Evolutionary conservation across 2,329 filamentous ascomycete species (phyloP).

Genomic region (Fusarium ramigenum): DNA sequence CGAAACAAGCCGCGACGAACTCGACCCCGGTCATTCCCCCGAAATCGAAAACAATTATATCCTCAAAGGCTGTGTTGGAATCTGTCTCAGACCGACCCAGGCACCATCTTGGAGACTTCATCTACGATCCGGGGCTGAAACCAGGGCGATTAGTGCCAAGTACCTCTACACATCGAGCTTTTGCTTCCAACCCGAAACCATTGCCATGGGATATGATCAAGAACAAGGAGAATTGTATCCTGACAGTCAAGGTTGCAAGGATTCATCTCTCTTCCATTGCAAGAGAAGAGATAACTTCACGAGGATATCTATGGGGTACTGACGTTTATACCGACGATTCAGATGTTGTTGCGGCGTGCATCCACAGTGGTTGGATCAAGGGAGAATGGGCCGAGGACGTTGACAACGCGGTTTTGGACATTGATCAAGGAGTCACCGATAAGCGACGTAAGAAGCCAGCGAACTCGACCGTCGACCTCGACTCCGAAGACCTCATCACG

Average conservation of each 20-base stretch:
- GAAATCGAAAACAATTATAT: slow-evolving; percentile 72
- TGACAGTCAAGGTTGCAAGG: slow-evolving; percentile 87
- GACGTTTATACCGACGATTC: slow-evolving; percentile 97
- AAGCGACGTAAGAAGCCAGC: slow-evolving; percentile 48
- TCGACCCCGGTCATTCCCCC: slow-evolving; percentile 54
- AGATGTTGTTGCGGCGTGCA: slow-evolving; percentile 89
- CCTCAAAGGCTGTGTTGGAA: slow-evolving; percentile 75
- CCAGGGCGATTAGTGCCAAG: slow-evolving; percentile 58
- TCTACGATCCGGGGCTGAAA: slow-evolving; percentile 78
- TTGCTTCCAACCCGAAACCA: slow-evolving; percentile 70
- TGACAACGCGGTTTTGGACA: slow-evolving; percentile 72
- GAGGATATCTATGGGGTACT: slow-evolving; percentile 88
- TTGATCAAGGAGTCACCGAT: slow-evolving; percentile 52
- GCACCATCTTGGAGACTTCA: slow-evolving; percentile 82
- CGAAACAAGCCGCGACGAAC: slow-evolving; percentile 38
- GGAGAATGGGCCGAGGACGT: slow-evolving; percentile 87
- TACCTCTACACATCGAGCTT: slow-evolving; percentile 53
- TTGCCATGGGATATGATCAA: slow-evolving; percentile 78
- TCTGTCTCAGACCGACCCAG: slow-evolving; percentile 76
- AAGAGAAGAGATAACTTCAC: slow-evolving; percentile 83
- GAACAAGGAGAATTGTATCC: slow-evolving; percentile 86
- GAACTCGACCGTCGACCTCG: slow-evolving; percentile 46
- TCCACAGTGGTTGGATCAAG: slow-evolving; percentile 91
- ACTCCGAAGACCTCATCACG: slow-evolving; percentile 57
- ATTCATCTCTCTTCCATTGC: slow-evolving; percentile 75